These are phyloP conservation scores for Aspergillus sclerotialis DNA, from an alignment of 2,329 filamentous ascomycete species.

Conservation along the genomic window DNA sequence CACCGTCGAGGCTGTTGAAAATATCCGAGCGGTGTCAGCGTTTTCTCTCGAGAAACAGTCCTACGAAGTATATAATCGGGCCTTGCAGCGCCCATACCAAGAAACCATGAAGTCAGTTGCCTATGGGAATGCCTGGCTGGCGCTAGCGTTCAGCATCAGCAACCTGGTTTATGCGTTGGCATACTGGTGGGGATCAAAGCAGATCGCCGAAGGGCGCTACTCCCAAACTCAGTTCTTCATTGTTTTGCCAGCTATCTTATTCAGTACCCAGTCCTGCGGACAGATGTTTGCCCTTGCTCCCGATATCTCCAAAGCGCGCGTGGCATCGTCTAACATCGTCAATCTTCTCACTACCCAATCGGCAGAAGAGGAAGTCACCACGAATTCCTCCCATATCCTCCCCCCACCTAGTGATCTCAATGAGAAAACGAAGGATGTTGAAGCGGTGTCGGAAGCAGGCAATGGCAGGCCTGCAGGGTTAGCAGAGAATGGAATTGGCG, in stretches of 20 bases:
- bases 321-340: slow-evolving; percentile 52
- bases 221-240: slow-evolving; percentile 65
- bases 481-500: slow-evolving; percentile 34
- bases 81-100: slow-evolving; percentile 39
- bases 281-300: slow-evolving; percentile 69
- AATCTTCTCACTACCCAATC: slow-evolving; percentile 29
- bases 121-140: slow-evolving; percentile 38
- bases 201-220: slow-evolving; percentile 59
- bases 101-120: slow-evolving; percentile 42
- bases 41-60: slow-evolving; percentile 46
- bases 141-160: slow-evolving; percentile 39
- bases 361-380: slow-evolving; percentile 16
- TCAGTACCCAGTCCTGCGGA: slow-evolving; percentile 65
- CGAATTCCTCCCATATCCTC: slow-evolving; percentile 7
- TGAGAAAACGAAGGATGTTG: slow-evolving; percentile 19
- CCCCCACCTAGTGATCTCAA: slow-evolving; percentile 10
- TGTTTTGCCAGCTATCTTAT: slow-evolving; percentile 62
- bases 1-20: slow-evolving; percentile 45
- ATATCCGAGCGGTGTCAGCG: slow-evolving; percentile 45
- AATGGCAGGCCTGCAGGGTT: slow-evolving; percentile 1
- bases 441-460: slow-evolving; percentile 11
- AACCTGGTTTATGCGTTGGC: slow-evolving; percentile 67
- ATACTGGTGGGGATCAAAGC: slow-evolving; percentile 71
- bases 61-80: slow-evolving; percentile 37
- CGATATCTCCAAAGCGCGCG: slow-evolving; percentile 59